Base-by-base conservation (phyloP, 805 yeast species). In the Lipomyces lipofer region DNA sequence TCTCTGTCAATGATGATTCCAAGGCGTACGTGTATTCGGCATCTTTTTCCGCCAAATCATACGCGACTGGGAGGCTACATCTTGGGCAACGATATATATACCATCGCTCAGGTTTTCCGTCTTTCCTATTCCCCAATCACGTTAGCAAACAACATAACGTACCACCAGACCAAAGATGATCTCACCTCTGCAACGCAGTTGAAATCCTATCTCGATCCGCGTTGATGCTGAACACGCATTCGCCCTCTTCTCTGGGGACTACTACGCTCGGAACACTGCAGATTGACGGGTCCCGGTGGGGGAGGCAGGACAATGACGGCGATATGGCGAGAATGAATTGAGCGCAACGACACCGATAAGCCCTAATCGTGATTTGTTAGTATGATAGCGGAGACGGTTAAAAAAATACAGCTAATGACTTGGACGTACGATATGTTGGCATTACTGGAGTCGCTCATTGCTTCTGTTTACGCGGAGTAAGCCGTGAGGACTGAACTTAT, bases 1-100 rank as follows among this genome's bases (percentile, higher is more conserved):
- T 49, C 29, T 21, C 22, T 9, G 15, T 15, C 24, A 54, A 22
- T n/a, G 54, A 51, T 4, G 54, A 49, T 15, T 45, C 48, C 17
- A 56, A 10, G 6, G 48, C 17, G 17, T 51, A 56, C 4, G 56
- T 48, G 15, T 43, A 51, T 9, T 29, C 49, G 4, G 51, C 38
- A 8, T 30, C 51, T 4, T 27, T 22, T 10, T 36, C 43, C n/a
- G 28, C 27, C 6, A 43, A 15, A 42, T 55, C 58, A 28, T 58
- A 58, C 3, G 49, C 62, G 7, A 58, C 15, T 13, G 57, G 54
- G 28, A 55, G 42, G 1, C 43, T 22, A 29, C 62, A 58, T 17
- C 62, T 24, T 25, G 60, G 60, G 24, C 62, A 58, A 3, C 48
- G 46, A 24, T 53, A 48, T 2, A 58, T n/a, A 44, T 27, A 58